phyloP scores from a whole-genome alignment of 2,329 filamentous ascomycete species.

The Penicillium nordicum region DNA sequence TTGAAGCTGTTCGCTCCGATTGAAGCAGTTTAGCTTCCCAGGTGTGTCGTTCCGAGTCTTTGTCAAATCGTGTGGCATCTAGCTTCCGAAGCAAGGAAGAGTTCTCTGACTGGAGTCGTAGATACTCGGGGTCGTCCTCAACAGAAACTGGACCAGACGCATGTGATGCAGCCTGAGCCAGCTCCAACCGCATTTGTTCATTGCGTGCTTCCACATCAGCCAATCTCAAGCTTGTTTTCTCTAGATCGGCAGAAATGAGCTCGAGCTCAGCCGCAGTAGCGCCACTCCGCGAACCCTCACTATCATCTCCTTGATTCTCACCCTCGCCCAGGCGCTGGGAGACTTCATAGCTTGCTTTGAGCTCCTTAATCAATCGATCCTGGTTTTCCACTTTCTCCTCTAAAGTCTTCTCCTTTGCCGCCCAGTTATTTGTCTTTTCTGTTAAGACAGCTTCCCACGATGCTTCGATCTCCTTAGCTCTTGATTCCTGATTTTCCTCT shows the following conservation, averaged over 20 bases:
- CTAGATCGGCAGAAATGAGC: slow-evolving; percentile 85
- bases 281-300: slow-evolving; percentile 60
- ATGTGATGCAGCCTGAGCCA: slow-evolving; percentile 82
- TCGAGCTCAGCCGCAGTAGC: slow-evolving; percentile 88
- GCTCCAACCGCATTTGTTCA: slow-evolving; percentile 83
- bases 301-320: slow-evolving; percentile 63
- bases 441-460: slow-evolving; percentile 87
- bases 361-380: slow-evolving; percentile 84
- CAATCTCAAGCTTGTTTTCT: slow-evolving; percentile 79
- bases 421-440: slow-evolving; percentile 96
- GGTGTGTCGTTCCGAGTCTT: slow-evolving; percentile 72
- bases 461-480: slow-evolving; percentile 82
- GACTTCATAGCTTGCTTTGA: slow-evolving; percentile 96
- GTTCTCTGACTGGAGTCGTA: slow-evolving; percentile 88
- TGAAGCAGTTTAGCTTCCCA: slow-evolving; percentile 71
- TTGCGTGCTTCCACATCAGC: slow-evolving; percentile 92
- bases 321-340: slow-evolving; percentile 76
- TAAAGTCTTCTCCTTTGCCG: slow-evolving; percentile 81
- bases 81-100: slow-evolving; percentile 85
- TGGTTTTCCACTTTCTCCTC: slow-evolving; percentile 95
- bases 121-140: slow-evolving; percentile 85
- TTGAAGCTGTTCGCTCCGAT: slow-evolving; percentile 73
- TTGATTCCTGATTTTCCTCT: slow-evolving; percentile 71
- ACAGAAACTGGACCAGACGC: slow-evolving; percentile 57
- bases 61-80: slow-evolving; percentile 77